These are phyloP conservation scores for Diaporthe eres DNA, from an alignment of 2,329 filamentous ascomycete species.

Conservation along the genomic window DNA sequence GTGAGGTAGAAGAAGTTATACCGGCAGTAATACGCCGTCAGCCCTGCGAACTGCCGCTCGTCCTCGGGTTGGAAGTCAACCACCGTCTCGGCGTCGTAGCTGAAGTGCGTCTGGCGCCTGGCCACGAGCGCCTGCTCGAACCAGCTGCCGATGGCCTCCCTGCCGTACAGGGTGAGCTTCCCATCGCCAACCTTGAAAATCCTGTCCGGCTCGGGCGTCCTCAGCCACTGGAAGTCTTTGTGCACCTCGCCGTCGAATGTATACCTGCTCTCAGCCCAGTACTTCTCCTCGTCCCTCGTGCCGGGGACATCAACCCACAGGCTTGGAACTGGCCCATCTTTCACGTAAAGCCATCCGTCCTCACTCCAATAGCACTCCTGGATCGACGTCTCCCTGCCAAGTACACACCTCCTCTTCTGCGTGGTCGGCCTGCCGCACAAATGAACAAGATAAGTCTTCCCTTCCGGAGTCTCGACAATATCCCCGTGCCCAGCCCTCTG, in stretches of 20 bases:
- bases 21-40: slow-evolving; percentile 74
- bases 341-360: slow-evolving; percentile 75
- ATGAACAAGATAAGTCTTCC: slow-evolving; percentile 68
- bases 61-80: slow-evolving; percentile 68
- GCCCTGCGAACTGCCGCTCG: slow-evolving; percentile 72
- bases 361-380: slow-evolving; percentile 72
- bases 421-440: slow-evolving; percentile 65
- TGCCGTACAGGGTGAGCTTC: slow-evolving; percentile 63
- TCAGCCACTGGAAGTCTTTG: slow-evolving; percentile 70
- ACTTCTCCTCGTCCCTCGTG: slow-evolving; percentile 60
- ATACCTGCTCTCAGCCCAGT: slow-evolving; percentile 66
- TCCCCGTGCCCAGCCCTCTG: slow-evolving; percentile 69
- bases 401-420: slow-evolving; percentile 65
- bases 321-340: slow-evolving; percentile 69
- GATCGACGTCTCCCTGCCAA: slow-evolving; percentile 70
- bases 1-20: slow-evolving; percentile 77
- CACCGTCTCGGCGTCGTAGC: slow-evolving; percentile 71
- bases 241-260: slow-evolving; percentile 62
- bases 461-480: slow-evolving; percentile 67
- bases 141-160: slow-evolving; percentile 70
- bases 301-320: slow-evolving; percentile 66
- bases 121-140: slow-evolving; percentile 71
- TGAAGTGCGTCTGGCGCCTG: slow-evolving; percentile 70
- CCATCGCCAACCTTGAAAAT: slow-evolving; percentile 60
- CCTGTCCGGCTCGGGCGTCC: slow-evolving; percentile 68